phyloP scores from a whole-genome alignment of 2,329 filamentous ascomycete genomes.

The Tetracladium maxilliforme region DNA sequence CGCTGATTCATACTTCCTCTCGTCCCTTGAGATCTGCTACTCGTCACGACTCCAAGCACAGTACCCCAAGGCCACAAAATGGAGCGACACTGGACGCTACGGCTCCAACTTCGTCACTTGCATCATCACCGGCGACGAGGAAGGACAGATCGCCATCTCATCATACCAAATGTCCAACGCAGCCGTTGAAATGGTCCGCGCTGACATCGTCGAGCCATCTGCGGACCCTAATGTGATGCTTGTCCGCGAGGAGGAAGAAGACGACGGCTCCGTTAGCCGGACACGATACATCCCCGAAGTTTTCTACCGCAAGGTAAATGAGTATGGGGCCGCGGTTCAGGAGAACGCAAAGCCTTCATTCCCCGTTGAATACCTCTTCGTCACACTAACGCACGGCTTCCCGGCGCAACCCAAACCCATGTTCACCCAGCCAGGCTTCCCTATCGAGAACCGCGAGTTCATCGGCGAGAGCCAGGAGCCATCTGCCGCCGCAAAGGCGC shows the following conservation, averaged over 20 bases:
- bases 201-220: constrained; percentile 88
- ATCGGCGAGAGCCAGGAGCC: constrained; percentile 79
- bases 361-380: constrained; percentile 89
- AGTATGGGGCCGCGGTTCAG: constrained; percentile 91
- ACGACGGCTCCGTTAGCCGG: constrained; percentile 51
- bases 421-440: constrained; percentile 63
- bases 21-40: constrained; percentile 83
- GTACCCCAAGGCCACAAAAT: constrained; percentile 83
- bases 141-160: constrained; percentile 76
- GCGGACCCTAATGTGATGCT: constrained; percentile 90
- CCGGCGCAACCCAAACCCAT: constrained; percentile 64
- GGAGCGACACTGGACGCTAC: constrained; percentile 89
- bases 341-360: constrained; percentile 95
- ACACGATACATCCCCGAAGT: constrained; percentile 92
- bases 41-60: constrained; percentile 77
- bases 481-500: constrained; percentile 44
- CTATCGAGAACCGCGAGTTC: constrained; percentile 80
- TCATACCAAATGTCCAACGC: constrained; percentile 93
- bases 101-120: constrained; percentile 97
- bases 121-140: constrained; percentile 82
- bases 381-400: constrained; percentile 94
- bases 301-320: constrained; percentile 90
- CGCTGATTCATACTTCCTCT: constrained; percentile 86
- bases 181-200: constrained; percentile 90
- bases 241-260: constrained; percentile 82